Conservation (phyloP, 1,139 yeast genomes). For the Spencermartinsiella ligniputridi region DNA sequence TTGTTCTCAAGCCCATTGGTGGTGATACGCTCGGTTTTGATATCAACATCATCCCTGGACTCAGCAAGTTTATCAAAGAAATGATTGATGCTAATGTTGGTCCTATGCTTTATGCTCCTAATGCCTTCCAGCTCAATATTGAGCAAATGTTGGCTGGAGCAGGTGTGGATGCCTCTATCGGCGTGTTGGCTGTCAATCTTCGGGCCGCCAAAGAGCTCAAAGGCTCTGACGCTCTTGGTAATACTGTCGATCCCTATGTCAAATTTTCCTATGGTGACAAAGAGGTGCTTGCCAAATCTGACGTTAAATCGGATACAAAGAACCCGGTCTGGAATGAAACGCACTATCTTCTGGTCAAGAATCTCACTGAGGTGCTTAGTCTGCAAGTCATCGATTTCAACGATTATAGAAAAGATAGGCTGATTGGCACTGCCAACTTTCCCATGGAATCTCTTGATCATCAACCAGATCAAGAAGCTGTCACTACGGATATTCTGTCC, state of each 20-base stretch:
- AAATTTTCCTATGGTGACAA: conserved; percentile 46
- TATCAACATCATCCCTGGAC: conserved; percentile 78
- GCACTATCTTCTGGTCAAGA: conserved; percentile 60
- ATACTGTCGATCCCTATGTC: conserved; percentile 86
- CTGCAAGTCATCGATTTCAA: conserved; percentile 69
- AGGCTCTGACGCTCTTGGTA: conserved; percentile 63
- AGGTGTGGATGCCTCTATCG: conserved; percentile 74
- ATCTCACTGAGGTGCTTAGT: conserved; percentile 75
- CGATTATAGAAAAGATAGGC: conserved; percentile 74
- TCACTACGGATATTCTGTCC: conserved; percentile 58
- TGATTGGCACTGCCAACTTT: conserved; percentile 70
- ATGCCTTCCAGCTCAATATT: conserved; percentile 85
- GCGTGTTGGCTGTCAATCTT: conserved; percentile 69
- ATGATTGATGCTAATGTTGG: conserved; percentile 84
- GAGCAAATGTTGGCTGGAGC: conserved; percentile 89
- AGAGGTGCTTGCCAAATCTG: conserved; percentile 60
- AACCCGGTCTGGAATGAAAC: conserved; percentile 84
- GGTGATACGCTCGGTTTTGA: conserved; percentile 85
- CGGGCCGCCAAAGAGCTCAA: conserved; percentile 64
- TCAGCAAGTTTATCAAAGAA: conserved; percentile 72
- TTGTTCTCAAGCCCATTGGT: conserved; percentile 67
- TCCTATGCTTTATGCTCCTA: conserved; percentile 80
- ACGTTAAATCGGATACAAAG: conserved; percentile 57
- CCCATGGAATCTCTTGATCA: conserved; percentile 64
- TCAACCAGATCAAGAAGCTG: conserved; percentile 48